Evolutionary conservation across 768 basidiomycete genomes (phyloP).

Genomic region (Amanita polypyramis): DNA sequence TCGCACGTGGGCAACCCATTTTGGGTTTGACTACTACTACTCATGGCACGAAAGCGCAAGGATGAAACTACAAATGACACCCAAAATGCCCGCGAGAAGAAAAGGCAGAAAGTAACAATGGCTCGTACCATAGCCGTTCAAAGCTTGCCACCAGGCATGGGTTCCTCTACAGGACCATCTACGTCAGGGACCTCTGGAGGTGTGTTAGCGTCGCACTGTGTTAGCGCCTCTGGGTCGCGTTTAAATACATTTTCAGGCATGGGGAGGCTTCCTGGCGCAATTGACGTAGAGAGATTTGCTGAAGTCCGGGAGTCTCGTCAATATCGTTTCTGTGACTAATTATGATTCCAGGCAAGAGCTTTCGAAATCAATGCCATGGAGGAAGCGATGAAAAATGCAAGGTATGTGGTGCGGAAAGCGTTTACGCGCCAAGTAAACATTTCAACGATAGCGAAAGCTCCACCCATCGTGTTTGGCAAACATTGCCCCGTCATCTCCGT

Average conservation of each 20-base stretch:
- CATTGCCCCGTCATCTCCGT: conserved; percentile 83
- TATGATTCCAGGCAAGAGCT: conserved; percentile 52
- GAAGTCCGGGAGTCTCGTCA: conserved; percentile 37
- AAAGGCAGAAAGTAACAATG: conserved; percentile 53
- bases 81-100: conserved; percentile 42
- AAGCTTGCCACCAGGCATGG: conserved; percentile 10
- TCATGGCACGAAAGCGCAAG: conserved; percentile 30
- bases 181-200: neutral
- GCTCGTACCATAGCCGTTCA: conserved; percentile 68
- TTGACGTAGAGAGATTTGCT: conserved; percentile 85
- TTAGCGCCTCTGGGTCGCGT: neutral
- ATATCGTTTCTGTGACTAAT: conserved; percentile 1
- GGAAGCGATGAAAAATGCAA: conserved; percentile 69
- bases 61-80: conserved; percentile 19
- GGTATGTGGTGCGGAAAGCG: conserved; percentile 27
- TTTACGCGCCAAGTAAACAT: neutral
- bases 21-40: too few relatives aligned
- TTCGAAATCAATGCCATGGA: conserved; percentile 93
- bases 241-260: conserved; percentile 28
- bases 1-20: neutral
- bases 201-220: neutral
- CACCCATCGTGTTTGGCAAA: conserved; percentile 85
- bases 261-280: conserved; percentile 52
- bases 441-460: conserved; percentile 41
- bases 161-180: neutral